phyloP scores from a whole-genome alignment of 768 basidiomycete species.

The Boletus bicolor region DNA sequence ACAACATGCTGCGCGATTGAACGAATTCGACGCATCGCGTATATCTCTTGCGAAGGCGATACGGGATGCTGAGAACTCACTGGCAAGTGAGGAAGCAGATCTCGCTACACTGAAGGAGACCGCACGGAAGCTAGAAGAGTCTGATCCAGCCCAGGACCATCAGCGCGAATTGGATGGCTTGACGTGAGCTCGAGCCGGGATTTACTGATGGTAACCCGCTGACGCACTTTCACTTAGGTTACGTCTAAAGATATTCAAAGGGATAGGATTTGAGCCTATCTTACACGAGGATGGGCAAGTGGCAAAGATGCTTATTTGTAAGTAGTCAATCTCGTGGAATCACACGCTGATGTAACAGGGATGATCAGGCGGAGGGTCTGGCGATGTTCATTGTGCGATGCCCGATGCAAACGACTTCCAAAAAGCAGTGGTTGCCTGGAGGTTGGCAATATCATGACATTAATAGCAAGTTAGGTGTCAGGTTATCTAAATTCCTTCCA shows the following conservation, averaged over 20 bases:
- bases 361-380: constrained; percentile 43
- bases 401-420: constrained; percentile 30
- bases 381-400: constrained; percentile 37
- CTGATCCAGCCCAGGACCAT: constrained; percentile 72
- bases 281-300: constrained; percentile 48
- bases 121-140: constrained; percentile 55
- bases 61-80: constrained; percentile 62
- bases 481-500: not conserved
- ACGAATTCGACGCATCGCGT: constrained; percentile 60
- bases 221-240: constrained; percentile 40
- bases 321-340: constrained; percentile 28
- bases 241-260: constrained; percentile 65
- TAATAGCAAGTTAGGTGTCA: not conserved
- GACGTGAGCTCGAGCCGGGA: constrained; percentile 43
- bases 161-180: constrained; percentile 66
- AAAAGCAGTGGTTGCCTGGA: constrained; percentile 35
- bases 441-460: constrained; percentile 32
- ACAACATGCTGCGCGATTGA: constrained; percentile 56
- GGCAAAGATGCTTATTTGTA: constrained; percentile 66
- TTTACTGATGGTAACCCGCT: not conserved
- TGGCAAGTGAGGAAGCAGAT: constrained; percentile 69
- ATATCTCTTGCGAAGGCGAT: constrained; percentile 72
- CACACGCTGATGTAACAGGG: not conserved
- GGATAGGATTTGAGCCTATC: constrained; percentile 69
- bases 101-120: constrained; percentile 66